Evolutionary conservation across 1,284 basidiomycete species (phyloP), one percentile per base, ranked within the genome.

Genomic region (Cryptococcus depauperatus): DNA sequence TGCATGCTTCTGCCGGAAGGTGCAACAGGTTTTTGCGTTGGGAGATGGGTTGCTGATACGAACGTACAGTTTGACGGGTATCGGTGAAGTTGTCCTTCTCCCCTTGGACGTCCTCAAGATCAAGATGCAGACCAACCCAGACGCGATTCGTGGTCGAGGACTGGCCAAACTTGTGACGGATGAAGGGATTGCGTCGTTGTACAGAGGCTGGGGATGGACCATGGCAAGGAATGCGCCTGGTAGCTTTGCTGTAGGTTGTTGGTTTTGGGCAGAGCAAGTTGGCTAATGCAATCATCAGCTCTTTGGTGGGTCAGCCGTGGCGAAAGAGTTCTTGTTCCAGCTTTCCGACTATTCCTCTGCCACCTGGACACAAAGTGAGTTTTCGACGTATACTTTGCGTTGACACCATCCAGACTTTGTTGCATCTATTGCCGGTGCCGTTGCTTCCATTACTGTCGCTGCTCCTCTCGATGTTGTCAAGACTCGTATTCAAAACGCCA

Each of bases 191-290:
- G 83, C 79, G 10, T 79, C 84, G 3, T 79, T 98, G 30, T 98
- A 98, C 74, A 82, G 91, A 55, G 93, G 93, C 32, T 96, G 91
- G 87, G 93, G 92, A 45, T 97, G 93, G 93, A 98, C 93, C 29
- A 87, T 96, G 76, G 92, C 91, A 1, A 81, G 93, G 47, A 98
- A 98, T 66, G 93, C 93, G 2, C 93, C 93, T 3, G 93, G 93
- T 13, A 84, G 80, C 45, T 98, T 98, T 59, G 90, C 93, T 44
- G 88, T 90, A 62, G 52, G 85, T 76, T 5, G 21, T 35, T 40
- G 2, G 19, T 30, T 16, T 18, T 11, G 4, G 9, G 10, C 22
- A 16, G 23, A 29, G 27, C 26, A 21, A 33, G 29, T 13, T 18
- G 1, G 41, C 35, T 46, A 30, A 44, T 34, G 33, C 32, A 28